These are phyloP conservation scores for Davidsoniella virescens DNA, from an alignment of 2,329 filamentous ascomycete species.

Conservation along the genomic window DNA sequence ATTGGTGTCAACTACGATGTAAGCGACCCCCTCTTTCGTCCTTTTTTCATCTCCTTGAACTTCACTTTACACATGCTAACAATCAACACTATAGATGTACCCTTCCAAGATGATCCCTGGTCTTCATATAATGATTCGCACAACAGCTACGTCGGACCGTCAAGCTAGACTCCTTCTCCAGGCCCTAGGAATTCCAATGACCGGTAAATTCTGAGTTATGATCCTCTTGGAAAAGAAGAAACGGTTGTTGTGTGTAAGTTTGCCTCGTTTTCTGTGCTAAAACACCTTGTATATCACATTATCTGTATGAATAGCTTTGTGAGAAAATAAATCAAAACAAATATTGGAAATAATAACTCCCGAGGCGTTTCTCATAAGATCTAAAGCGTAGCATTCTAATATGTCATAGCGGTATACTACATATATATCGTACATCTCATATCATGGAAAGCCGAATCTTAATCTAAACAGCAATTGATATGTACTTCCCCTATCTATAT, in stretches of 20 bases:
- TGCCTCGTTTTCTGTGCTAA: neutral
- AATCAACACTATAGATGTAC: conserved; percentile 31
- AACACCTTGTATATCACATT: conserved; percentile 11
- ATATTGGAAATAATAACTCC: too few relatives aligned
- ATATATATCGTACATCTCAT: neutral
- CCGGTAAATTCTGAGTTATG: conserved; percentile 12
- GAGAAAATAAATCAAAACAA: too few relatives aligned
- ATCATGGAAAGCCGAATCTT: neutral
- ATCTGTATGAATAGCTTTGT: too few relatives aligned
- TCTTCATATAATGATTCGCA: conserved; percentile 69
- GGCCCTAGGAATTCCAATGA: conserved; percentile 43
- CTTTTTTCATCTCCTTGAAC: conserved; percentile 1
- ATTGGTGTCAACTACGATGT: conserved; percentile 91
- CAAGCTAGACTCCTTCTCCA: conserved; percentile 61
- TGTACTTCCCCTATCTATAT: too few relatives aligned
- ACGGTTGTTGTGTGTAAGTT: neutral
- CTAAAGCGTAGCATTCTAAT: too few relatives aligned
- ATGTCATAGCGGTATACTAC: too few relatives aligned
- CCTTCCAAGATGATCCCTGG: conserved; percentile 63
- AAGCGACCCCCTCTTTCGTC: conserved; percentile 25
- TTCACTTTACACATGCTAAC: conserved; percentile 10
- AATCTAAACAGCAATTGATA: too few relatives aligned
- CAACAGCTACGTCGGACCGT: conserved; percentile 67
- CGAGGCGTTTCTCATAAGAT: too few relatives aligned
- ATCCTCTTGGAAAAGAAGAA: neutral